These are phyloP conservation scores for Trichoderma sp. DNA, from an alignment of 2,329 filamentous ascomycete genomes.

Conservation along the genomic window DNA sequence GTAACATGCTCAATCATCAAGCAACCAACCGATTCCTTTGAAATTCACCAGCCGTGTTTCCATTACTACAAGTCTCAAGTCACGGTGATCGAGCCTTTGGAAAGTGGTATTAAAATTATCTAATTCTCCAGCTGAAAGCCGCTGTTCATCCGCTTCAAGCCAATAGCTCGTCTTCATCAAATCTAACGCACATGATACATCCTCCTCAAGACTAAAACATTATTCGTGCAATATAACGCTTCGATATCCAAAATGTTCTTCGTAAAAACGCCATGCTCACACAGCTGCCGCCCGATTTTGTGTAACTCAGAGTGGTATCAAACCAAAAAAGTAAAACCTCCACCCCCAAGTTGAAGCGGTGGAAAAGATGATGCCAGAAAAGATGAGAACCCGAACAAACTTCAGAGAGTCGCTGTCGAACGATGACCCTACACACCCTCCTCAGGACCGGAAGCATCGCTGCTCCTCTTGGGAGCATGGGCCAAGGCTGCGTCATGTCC, in stretches of 20 bases:
- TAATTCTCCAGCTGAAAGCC: not conserved
- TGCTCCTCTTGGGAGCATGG: slow-evolving; percentile 40
- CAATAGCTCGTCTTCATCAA: not conserved
- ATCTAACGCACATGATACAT: slow-evolving; percentile 6
- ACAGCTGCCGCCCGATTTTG: slow-evolving; percentile 1
- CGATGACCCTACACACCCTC: slow-evolving; percentile 29
- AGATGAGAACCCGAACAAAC: not conserved
- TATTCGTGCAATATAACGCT: slow-evolving; percentile 17
- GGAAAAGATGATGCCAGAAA: slow-evolving; percentile 4
- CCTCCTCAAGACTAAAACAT: slow-evolving; percentile 3
- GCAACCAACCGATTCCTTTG: no score
- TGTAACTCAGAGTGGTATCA: slow-evolving; percentile 18
- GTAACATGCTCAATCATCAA: no score
- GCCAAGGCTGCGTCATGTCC: slow-evolving; percentile 41
- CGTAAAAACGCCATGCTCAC: slow-evolving; percentile 20
- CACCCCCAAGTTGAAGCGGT: not conserved
- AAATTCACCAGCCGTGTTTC: no score
- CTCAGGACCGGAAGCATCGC: slow-evolving; percentile 32
- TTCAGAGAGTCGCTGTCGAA: not conserved
- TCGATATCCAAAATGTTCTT: slow-evolving; percentile 6
- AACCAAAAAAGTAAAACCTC: not conserved
- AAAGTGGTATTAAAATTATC: not conserved
- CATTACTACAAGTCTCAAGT: not conserved
- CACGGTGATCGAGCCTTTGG: not conserved
- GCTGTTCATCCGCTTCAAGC: not conserved